Evolutionary conservation across 2,329 filamentous ascomycete genomes (phyloP).

Genomic region (Uncinocarpus reesii): DNA sequence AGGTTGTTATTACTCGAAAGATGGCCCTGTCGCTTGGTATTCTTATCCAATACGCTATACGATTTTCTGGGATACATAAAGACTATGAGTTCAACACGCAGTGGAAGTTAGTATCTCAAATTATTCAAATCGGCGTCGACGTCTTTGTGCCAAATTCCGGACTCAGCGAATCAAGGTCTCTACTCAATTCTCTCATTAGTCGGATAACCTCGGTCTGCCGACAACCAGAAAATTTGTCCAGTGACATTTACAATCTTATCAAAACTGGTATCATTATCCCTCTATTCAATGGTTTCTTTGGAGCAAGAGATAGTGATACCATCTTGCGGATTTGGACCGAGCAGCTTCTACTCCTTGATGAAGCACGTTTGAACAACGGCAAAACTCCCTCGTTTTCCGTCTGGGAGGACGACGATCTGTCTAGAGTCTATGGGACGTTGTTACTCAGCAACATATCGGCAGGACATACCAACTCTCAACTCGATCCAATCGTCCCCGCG

Average conservation of each 20-base stretch:
- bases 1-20: constrained; percentile 30
- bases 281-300: constrained; percentile 32
- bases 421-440: constrained; percentile 28
- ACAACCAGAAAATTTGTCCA: constrained; percentile 15
- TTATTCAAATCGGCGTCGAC: constrained; percentile 35
- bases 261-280: constrained; percentile 33
- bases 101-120: constrained; percentile 35
- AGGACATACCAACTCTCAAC: constrained; percentile 23
- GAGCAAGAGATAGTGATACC: constrained; percentile 31
- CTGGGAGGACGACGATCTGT: constrained; percentile 40
- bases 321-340: constrained; percentile 35
- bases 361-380: constrained; percentile 22
- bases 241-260: constrained; percentile 26
- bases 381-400: constrained; percentile 26
- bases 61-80: constrained; percentile 32
- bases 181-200: constrained; percentile 30
- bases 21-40: constrained; percentile 34
- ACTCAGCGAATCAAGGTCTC: constrained; percentile 27
- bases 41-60: constrained; percentile 31
- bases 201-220: constrained; percentile 30
- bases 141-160: constrained; percentile 38
- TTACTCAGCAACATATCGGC: constrained; percentile 27
- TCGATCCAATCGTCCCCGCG: constrained; percentile 17
- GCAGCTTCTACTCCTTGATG: constrained; percentile 30
- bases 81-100: constrained; percentile 24